phyloP scores from a whole-genome alignment of 2,329 filamentous ascomycete species.

The Xylaria multiplex region DNA sequence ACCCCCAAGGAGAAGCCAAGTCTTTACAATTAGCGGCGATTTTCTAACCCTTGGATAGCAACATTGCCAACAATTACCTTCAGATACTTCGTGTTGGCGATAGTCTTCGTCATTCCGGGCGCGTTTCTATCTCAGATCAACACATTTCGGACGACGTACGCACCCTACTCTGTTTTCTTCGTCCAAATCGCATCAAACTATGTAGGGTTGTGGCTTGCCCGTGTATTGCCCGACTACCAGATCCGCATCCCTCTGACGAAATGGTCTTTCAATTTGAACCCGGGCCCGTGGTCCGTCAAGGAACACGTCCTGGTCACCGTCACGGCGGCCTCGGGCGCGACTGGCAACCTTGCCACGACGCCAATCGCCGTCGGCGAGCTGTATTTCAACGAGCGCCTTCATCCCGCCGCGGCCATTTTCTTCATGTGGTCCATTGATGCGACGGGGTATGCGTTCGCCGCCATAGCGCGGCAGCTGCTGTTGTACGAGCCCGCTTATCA shows the following conservation, averaged over 20 bases:
- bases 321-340: slow-evolving; percentile 63
- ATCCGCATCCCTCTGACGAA: slow-evolving; percentile 59
- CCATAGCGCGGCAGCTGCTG: slow-evolving; percentile 65
- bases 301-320: slow-evolving; percentile 68
- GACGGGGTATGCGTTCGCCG: slow-evolving; percentile 68
- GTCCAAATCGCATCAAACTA: slow-evolving; percentile 69
- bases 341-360: slow-evolving; percentile 61
- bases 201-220: slow-evolving; percentile 62
- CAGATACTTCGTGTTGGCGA: slow-evolving; percentile 65
- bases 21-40: neutral
- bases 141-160: slow-evolving; percentile 65
- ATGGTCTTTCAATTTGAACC: slow-evolving; percentile 63
- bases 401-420: slow-evolving; percentile 64
- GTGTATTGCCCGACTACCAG: slow-evolving; percentile 58
- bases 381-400: slow-evolving; percentile 63
- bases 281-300: slow-evolving; percentile 66
- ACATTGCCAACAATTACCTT: slow-evolving; percentile 67
- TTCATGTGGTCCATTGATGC: slow-evolving; percentile 70
- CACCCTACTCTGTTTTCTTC: slow-evolving; percentile 70
- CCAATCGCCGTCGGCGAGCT: slow-evolving; percentile 66
- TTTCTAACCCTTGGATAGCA: slow-evolving; percentile 41
- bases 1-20: neutral
- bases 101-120: slow-evolving; percentile 66
- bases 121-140: slow-evolving; percentile 67
- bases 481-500: slow-evolving; percentile 67